Evolutionary conservation across 306 rosid genomes (phyloP), one percentile per base, ranked within the genome.

Genomic region (Rubus parviflorus): DNA sequence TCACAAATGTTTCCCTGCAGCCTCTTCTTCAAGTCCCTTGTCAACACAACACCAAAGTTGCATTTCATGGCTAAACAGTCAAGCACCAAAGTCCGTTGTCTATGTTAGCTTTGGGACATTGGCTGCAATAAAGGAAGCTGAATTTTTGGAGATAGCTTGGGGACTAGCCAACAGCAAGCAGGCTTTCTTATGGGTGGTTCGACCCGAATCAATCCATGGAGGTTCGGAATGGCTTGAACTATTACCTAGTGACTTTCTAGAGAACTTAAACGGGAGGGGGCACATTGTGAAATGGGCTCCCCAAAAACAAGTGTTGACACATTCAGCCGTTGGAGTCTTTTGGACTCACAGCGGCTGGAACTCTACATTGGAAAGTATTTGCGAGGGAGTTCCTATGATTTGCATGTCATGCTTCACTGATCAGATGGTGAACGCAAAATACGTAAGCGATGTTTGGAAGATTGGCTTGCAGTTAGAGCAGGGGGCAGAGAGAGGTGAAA

Each of bases 281-380:
- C 72, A 76, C 78, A 77, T 89, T 48, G 89, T 90, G 40, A 86
- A 89, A 76, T 90, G 97, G 97, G 91, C 94, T 4, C 94, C 97
- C 7, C 91, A 89, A 68, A 79, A 54, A 40, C 81, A 87, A 40
- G 94, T 93, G 45, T 43, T 93, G 41, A 80, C 85, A 5, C 96
- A 92, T 54, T 74, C 76, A 4, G 75, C 92, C 0, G 60, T 90
- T 0, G 90, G 91, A 43, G 87, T 86, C 23, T 90, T 89, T 81
- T 93, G 88, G 96, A 90, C 88, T 60, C 90, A 87, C 51, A 66
- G 17, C 46, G 96, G 94, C 10, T 93, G 94, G 97, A 93, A 93
- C 54, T 90, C 94, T 4, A 90, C 87, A 4, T 14, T 89, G 79
- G 93, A 89, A 79, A 88, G 96, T 60, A 70, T 89, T 41, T 83